phyloP scores from a whole-genome alignment of 345 rosid species.

The Aquilaria sinensis region DNA sequence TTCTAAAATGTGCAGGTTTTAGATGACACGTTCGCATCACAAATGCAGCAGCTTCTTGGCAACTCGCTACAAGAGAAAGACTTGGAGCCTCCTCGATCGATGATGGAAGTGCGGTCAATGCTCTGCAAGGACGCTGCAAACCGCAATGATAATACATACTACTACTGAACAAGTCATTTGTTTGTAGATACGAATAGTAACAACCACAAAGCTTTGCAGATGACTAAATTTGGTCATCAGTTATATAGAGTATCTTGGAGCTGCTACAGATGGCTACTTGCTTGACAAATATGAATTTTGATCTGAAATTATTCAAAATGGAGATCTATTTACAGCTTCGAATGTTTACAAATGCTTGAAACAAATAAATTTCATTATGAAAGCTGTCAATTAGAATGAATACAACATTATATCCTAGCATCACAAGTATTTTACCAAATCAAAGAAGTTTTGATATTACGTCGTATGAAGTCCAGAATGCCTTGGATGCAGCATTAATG shows the following conservation, averaged over 20 bases:
- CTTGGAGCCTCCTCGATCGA: constrained; percentile 87
- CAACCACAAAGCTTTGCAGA: background rate
- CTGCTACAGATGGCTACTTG: background rate
- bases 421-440: constrained; percentile 10
- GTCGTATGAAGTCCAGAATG: constrained; percentile 84
- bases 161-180: constrained; percentile 28
- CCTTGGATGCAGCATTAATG: constrained; percentile 69
- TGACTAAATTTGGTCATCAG: constrained; percentile 3
- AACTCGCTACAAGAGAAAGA: constrained; percentile 79
- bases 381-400: constrained; percentile 3
- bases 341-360: too few relatives aligned
- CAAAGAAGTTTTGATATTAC: constrained; percentile 83
- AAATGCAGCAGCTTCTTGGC: constrained; percentile 91
- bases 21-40: constrained; percentile 92
- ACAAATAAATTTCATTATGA: too few relatives aligned
- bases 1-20: constrained; percentile 48
- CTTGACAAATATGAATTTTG: background rate
- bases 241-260: background rate
- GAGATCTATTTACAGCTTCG: too few relatives aligned
- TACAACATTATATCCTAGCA: constrained; percentile 17
- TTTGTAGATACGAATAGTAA: background rate
- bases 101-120: constrained; percentile 86
- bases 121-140: constrained; percentile 83
- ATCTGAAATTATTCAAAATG: too few relatives aligned
- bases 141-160: constrained; percentile 60